Evolutionary conservation across 2,329 filamentous ascomycete species (phyloP), one percentile per base, ranked within the genome.

Genomic region (Stachybotrys echinatus): DNA sequence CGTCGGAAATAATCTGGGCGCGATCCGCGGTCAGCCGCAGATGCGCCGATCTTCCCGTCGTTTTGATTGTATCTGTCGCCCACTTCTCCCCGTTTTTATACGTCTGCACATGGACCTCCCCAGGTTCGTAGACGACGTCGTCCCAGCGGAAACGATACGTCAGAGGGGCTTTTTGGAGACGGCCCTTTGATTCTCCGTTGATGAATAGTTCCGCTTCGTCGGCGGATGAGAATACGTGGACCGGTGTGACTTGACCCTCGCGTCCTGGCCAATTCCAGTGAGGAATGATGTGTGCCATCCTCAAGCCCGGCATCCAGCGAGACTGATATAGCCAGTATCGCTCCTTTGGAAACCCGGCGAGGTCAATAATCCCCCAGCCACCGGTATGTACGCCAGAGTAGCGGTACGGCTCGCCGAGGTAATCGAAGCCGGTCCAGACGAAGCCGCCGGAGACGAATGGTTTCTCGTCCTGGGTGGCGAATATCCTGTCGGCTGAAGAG

Each of bases 341-440:
- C 51, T 81, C 77, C 60, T 82, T 82, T 50, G 67, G 70, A 61
- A 82, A 82, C 0, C 79, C 79, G 0, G 79, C 78, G 6, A 81
- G 64, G 49, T 82, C 79, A 23, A 82, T 70, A 50, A 82, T 79
- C 10, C 79, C 78, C 43, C 74, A 81, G 58, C 81, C 81, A 2
- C 73, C 76, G 58, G 73, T 77, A 12, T 75, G 72, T 5, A 74
- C 64, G 1, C 58, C 48, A 53, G 74, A 64, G 56, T 75, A 80
- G n/a, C n/a, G n/a, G 7, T 72, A 75, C 3, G 74, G 74, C 58
- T 79, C 75, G 20, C 75, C 74, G 12, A 78, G 55, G 55, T 78
- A 77, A 50, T 77, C 75, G 53, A 62, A 77, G 1, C 75, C 75
- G 0, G 73, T 70, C 76, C 75, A 79, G 6, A 78, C 75, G 38